Conservation (phyloP, 2,329 filamentous ascomycete species). For the Colletotrichum viniferum region DNA sequence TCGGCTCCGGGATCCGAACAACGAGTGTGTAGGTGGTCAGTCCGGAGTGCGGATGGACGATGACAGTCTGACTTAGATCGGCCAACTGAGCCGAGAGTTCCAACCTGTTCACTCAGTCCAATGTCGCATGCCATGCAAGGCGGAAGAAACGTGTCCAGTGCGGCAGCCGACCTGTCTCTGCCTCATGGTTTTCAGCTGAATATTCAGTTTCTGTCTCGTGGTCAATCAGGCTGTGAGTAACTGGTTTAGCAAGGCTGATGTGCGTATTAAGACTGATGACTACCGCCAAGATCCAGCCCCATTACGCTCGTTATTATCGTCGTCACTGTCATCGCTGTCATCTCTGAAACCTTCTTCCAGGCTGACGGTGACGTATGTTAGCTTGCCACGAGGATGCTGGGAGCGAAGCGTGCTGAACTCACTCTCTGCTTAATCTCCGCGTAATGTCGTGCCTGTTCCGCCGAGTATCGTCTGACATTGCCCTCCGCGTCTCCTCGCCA, state of each 20-base stretch:
- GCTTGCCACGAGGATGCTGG: not conserved
- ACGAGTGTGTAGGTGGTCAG: not conserved
- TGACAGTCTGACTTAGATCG: not conserved
- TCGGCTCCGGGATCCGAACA: not conserved
- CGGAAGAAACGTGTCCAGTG: not conserved
- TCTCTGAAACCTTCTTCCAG: slow-evolving; percentile 63
- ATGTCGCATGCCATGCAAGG: not conserved
- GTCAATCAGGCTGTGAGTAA: not conserved
- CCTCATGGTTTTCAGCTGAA: not conserved
- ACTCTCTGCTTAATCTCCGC: slow-evolving; percentile 76
- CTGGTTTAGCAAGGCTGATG: not conserved
- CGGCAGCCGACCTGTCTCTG: not conserved
- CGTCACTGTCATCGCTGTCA: slow-evolving; percentile 47
- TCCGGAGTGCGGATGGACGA: not conserved
- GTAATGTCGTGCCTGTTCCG: slow-evolving; percentile 50
- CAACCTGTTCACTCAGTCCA: not conserved
- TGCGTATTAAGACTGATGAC: slow-evolving; percentile 10
- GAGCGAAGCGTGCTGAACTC: slow-evolving; percentile 30
- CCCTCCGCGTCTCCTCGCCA: slow-evolving; percentile 50
- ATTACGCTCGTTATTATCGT: slow-evolving; percentile 27
- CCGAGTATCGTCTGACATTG: slow-evolving; percentile 40
- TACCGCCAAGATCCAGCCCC: slow-evolving; percentile 6
- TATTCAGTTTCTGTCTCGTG: not conserved
- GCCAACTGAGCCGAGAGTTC: not conserved
- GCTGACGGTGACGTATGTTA: slow-evolving; percentile 31